Conservation (phyloP, 345 rosid genomes). For the Ceriops decandra region DNA sequence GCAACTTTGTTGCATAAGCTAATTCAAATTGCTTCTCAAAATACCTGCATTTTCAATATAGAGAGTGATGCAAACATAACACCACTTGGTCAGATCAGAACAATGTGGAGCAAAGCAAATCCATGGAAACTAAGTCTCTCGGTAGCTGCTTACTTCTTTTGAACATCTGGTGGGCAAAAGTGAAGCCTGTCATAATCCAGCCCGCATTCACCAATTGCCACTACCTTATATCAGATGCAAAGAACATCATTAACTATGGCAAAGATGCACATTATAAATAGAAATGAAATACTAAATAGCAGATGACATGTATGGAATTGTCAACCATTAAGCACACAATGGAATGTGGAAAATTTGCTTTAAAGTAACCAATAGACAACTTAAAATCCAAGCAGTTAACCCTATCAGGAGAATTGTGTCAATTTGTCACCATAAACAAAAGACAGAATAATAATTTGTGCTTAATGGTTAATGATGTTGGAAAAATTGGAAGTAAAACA, state of each 20-base stretch:
- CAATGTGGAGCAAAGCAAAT: neutral
- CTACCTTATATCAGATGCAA: conserved; percentile 49
- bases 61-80: neutral
- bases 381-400: conserved; percentile 1
- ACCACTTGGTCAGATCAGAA: conserved; percentile 7
- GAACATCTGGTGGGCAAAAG: conserved; percentile 72
- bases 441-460: neutral
- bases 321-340: neutral
- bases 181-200: conserved; percentile 97
- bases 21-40: conserved; percentile 97
- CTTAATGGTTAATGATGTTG: neutral
- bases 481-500: no score
- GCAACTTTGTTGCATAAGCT: conserved; percentile 81
- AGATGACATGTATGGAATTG: neutral
- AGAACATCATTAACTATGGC: conserved; percentile 1
- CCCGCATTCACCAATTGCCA: conserved; percentile 97
- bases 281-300: neutral
- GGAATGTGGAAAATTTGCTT: neutral
- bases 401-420: neutral
- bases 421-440: conserved; percentile 1
- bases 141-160: conserved; percentile 61
- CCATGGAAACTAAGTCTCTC: conserved; percentile 12
- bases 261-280: neutral
- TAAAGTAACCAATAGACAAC: neutral
- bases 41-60: conserved; percentile 42